Evolutionary conservation across 192 early-diverging fungal genomes (phyloP).

Genomic region (Chytriomyces sp.): DNA sequence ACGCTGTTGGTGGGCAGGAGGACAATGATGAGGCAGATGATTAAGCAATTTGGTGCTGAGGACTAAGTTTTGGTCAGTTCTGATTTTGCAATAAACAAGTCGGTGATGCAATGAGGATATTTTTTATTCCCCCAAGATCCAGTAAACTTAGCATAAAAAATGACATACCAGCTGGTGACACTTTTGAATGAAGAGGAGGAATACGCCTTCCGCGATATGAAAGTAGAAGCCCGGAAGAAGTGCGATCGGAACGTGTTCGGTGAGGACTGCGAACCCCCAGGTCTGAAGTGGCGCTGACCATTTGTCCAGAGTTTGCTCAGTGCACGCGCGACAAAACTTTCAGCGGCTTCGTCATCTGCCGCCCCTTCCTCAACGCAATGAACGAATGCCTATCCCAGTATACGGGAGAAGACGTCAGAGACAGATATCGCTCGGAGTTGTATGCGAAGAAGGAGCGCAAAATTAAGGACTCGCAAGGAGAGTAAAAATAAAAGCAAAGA

Average conservation of each 20-base stretch:
- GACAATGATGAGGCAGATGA: constrained; percentile 32
- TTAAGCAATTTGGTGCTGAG: constrained; percentile 2
- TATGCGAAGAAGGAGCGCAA: constrained; percentile 31
- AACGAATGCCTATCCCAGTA: constrained; percentile 45
- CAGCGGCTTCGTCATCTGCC: constrained; percentile 41
- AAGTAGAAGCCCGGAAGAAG: constrained; percentile 36
- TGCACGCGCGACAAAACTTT: constrained; percentile 37
- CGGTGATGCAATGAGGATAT: no score
- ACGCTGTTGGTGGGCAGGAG: constrained; percentile 17
- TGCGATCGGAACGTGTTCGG: constrained; percentile 29
- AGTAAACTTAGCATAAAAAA: no score
- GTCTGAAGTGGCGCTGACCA: background rate
- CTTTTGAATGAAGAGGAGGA: constrained; percentile 39
- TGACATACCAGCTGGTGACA: constrained; percentile 3
- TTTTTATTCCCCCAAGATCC: no score
- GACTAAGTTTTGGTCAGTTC: no score
- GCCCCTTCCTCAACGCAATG: constrained; percentile 20
- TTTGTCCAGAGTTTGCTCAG: constrained; percentile 27
- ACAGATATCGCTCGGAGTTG: constrained; percentile 28
- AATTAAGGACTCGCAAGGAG: constrained; percentile 13
- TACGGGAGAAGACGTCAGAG: constrained; percentile 34
- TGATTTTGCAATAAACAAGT: no score
- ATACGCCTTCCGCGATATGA: constrained; percentile 35
- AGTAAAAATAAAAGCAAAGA: no score
- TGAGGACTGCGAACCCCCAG: background rate